Base-by-base conservation (phyloP, 139 green algal species). In the Nannochloris sp. region DNA sequence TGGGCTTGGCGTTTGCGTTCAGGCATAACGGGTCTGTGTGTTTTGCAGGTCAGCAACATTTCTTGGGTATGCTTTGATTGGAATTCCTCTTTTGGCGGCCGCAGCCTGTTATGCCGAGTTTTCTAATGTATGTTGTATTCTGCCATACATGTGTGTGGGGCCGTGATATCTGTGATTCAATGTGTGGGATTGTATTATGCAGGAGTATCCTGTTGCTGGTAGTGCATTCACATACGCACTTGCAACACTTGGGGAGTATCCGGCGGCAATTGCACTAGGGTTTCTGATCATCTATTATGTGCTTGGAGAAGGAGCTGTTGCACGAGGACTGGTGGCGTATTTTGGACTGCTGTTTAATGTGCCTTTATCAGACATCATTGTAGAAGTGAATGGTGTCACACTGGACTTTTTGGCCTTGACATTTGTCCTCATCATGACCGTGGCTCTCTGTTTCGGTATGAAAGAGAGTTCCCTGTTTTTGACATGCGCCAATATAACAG, bases 231-330 rank as follows among this genome's bases (percentile, higher is more conserved):
- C 65, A 1, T 73, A 73, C 31, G 29, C 61, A 24, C 49, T 78
- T 58, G 58, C 65, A 57, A 73, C 71, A 1, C 71, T 78, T 66
- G 71, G 71, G 23, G 71, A 78, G 59, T 57, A 70, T 18, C 51
- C 71, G 0, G 71, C 71, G 2, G 73, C 46, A 15, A 21, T 73
- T 12, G 53, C 65, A 7, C 29, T 78, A 49, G n/a, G 44, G 24
- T 44, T 60, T 21, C 43, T 69, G 18, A 48, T 78, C 43, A 37
- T 73, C 14, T 50, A 70, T 37, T 78, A 78, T n/a, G 31, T 62
- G 0, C 43, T 73, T 16, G 65, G 60, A 63, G 73, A 69, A 54
- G 71, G 59, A 5, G 60, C 50, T 25, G 54, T 70, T 19, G 71
- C 71, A 3, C 40, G 64, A n/a, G 65, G 51, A 37, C 73, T 78